These are phyloP conservation scores for Gossypium thurberi DNA, from an alignment of 345 rosid genomes.

Conservation along the genomic window DNA sequence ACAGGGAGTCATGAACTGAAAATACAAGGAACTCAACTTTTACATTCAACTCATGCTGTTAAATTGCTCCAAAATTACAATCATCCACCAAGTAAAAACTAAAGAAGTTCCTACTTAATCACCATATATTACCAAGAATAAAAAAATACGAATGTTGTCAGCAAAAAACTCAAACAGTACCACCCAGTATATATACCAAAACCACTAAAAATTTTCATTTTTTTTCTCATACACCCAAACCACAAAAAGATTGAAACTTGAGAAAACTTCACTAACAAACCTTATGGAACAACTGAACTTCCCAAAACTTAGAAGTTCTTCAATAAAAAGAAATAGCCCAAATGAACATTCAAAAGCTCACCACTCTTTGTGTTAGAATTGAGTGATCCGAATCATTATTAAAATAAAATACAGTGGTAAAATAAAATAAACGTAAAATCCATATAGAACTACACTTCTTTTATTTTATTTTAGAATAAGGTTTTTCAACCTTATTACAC, in stretches of 20 bases:
- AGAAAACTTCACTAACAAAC: conserved; percentile 10
- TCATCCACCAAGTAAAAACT: neutral
- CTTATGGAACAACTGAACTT: conserved; percentile 10
- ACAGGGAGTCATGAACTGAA: neutral
- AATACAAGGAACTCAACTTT: neutral
- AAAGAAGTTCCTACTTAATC: neutral
- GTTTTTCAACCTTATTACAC: too few relatives aligned
- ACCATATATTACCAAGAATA: neutral
- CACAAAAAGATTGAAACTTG: neutral
- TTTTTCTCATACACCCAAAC: neutral
- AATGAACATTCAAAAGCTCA: neutral
- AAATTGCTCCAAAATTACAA: conserved; percentile 14
- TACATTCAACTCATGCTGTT: conserved; percentile 9
- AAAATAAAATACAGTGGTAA: too few relatives aligned
- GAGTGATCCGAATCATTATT: too few relatives aligned
- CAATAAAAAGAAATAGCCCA: neutral
- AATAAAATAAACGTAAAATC: too few relatives aligned
- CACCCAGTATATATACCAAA: too few relatives aligned
- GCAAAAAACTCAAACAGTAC: neutral
- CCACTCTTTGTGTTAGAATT: neutral
- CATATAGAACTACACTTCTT: too few relatives aligned
- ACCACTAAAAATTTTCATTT: neutral
- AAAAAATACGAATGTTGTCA: neutral
- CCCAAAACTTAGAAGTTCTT: neutral
- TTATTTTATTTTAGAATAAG: too few relatives aligned